phyloP scores from a whole-genome alignment of 345 rosid genomes.

The Brassica carinata region DNA sequence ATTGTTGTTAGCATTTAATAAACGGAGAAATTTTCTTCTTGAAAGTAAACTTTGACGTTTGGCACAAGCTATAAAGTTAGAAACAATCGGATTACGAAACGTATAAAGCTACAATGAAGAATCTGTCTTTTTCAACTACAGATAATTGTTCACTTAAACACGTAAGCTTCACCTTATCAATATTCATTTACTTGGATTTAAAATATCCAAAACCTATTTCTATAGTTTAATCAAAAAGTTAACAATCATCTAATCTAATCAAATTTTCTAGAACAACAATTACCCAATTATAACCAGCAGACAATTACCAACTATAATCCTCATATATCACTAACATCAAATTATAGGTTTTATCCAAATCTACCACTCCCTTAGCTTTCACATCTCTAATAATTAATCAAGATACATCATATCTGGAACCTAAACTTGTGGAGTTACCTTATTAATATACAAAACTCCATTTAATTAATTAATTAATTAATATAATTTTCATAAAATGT shows the following conservation, averaged over 20 bases:
- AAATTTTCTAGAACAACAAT: neutral
- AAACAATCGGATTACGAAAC: constrained; percentile 19
- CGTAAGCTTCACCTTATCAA: constrained; percentile 19
- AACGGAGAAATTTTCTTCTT: neutral
- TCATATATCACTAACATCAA: constrained; percentile 16
- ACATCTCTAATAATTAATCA: neutral
- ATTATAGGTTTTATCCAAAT: constrained; percentile 11
- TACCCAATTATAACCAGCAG: constrained; percentile 1
- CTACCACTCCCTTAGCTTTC: constrained; percentile 12
- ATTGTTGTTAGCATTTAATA: neutral
- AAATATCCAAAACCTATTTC: constrained; percentile 7
- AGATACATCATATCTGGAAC: neutral
- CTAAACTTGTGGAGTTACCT: neutral
- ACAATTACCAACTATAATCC: constrained; percentile 10
- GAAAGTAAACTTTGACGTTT: constrained; percentile 10
- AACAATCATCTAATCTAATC: constrained; percentile 11
- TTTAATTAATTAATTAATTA: neutral
- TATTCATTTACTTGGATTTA: constrained; percentile 18
- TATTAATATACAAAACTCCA: neutral
- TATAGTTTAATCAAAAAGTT: constrained; percentile 17
- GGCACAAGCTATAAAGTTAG: neutral
- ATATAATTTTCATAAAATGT: neutral
- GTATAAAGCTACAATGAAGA: constrained; percentile 16
- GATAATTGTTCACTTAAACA: constrained; percentile 12
- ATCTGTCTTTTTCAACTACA: constrained; percentile 8